phyloP scores from a whole-genome alignment of 441 rosid species.

The Iberis amara region DNA sequence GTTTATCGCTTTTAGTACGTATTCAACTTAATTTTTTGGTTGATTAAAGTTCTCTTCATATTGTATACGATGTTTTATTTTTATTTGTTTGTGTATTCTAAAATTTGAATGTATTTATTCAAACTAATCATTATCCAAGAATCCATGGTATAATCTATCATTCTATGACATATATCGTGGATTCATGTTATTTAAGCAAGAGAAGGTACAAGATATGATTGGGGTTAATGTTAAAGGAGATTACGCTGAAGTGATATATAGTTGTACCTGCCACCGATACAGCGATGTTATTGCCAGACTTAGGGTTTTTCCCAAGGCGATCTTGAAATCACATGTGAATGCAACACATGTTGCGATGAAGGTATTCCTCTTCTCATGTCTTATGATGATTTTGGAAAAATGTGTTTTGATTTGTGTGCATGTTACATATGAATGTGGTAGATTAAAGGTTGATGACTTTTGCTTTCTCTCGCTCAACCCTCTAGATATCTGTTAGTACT shows the following conservation, averaged over 20 bases:
- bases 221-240: constrained; percentile 66
- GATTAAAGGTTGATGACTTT: constrained; percentile 48
- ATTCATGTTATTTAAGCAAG: constrained; percentile 67
- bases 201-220: constrained; percentile 78
- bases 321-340: constrained; percentile 90
- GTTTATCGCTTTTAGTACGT: no score
- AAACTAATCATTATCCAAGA: no score
- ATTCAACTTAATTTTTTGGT: no score
- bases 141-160: no score
- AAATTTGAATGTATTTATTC: no score
- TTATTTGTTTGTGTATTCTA: no score
- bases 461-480: constrained; percentile 35
- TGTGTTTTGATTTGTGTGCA: constrained; percentile 54
- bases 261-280: constrained; percentile 94
- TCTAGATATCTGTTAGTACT: constrained; percentile 3
- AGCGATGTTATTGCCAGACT: constrained; percentile 98
- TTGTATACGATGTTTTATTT: no score
- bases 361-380: constrained; percentile 42
- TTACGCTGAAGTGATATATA: constrained; percentile 87
- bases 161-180: no score
- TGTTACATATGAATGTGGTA: constrained; percentile 20
- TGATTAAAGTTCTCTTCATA: no score
- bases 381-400: constrained; percentile 17
- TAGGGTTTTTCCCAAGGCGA: constrained; percentile 97
- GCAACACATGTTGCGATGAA: constrained; percentile 98